These are phyloP conservation scores for Talaromyces pinophilus DNA, from an alignment of 2,329 filamentous ascomycete genomes.

Conservation along the genomic window DNA sequence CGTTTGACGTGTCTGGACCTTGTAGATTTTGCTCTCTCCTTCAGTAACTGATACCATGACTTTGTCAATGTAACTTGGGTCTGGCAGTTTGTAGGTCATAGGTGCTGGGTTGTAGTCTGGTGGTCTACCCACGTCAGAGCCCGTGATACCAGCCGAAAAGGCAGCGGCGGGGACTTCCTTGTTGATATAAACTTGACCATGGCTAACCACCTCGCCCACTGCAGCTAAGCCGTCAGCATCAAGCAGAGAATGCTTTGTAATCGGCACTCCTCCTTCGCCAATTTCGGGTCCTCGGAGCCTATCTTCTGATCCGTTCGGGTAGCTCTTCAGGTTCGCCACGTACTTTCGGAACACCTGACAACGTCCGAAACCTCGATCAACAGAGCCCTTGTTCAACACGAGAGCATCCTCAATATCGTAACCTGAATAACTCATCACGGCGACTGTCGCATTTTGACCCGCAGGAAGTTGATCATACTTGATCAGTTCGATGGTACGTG, in stretches of 20 bases:
- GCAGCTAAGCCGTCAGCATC: slow-evolving; percentile 86
- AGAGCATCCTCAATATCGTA: slow-evolving; percentile 99
- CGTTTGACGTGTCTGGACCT: slow-evolving; percentile 95
- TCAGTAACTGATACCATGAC: slow-evolving; percentile 91
- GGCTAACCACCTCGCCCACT: slow-evolving; percentile 76
- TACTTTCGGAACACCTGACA: slow-evolving; percentile 99
- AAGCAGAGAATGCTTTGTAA: slow-evolving; percentile 70
- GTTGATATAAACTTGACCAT: slow-evolving; percentile 84
- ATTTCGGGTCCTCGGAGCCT: slow-evolving; percentile 61
- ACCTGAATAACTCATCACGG: slow-evolving; percentile 98
- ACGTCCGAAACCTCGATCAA: slow-evolving; percentile 90
- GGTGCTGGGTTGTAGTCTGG: slow-evolving; percentile 42
- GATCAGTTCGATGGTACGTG: slow-evolving; percentile 91
- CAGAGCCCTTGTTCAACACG: slow-evolving; percentile 92
- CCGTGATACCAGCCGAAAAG: slow-evolving; percentile 64
- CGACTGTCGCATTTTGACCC: slow-evolving; percentile 94
- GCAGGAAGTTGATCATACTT: slow-evolving; percentile 97
- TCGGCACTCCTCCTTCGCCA: slow-evolving; percentile 61
- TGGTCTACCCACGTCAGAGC: slow-evolving; percentile 59
- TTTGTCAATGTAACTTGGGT: slow-evolving; percentile 91
- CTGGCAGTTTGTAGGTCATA: slow-evolving; percentile 75
- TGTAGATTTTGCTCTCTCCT: slow-evolving; percentile 81
- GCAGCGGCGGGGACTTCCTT: slow-evolving; percentile 84
- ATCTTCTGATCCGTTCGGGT: slow-evolving; percentile 74
- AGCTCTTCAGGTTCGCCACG: slow-evolving; percentile 80